Conservation (phyloP, 345 rosid genomes). For the Euphorbia peplus region DNA sequence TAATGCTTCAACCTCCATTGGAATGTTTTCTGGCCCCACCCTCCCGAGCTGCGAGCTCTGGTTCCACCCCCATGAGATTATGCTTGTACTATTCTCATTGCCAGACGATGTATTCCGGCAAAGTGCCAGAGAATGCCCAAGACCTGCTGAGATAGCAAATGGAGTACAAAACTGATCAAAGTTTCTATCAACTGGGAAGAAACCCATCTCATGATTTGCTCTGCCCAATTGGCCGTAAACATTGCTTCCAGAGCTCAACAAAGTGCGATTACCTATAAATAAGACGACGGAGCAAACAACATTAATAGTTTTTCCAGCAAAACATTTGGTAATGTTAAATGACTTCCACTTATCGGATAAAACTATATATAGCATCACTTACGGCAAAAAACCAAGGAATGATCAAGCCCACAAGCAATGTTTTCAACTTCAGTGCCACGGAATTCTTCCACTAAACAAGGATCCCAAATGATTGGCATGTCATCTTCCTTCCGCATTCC, state of each 20-base stretch:
- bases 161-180: no score
- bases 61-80: constrained; percentile 94
- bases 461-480: constrained; percentile 88
- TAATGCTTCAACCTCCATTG: constrained; percentile 47
- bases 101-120: constrained; percentile 33
- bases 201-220: constrained; percentile 50
- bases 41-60: constrained; percentile 77
- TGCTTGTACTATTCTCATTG: constrained; percentile 21
- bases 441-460: constrained; percentile 60
- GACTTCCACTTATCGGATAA: not conserved
- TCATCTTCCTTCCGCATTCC: constrained; percentile 72
- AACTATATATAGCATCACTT: constrained; percentile 27
- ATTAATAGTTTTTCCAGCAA: not conserved
- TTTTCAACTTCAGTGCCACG: constrained; percentile 47
- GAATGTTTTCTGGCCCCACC: constrained; percentile 48
- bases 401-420: constrained; percentile 81
- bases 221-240: constrained; percentile 81
- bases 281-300: constrained; percentile 10
- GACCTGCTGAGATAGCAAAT: constrained; percentile 62
- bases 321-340: not conserved
- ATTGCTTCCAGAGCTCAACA: constrained; percentile 79
- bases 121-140: constrained; percentile 86
- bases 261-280: constrained; percentile 59
- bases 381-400: constrained; percentile 76
- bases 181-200: constrained; percentile 51